These are phyloP conservation scores for Austroboletus eburneus DNA, from an alignment of 768 basidiomycete genomes.

Conservation along the genomic window DNA sequence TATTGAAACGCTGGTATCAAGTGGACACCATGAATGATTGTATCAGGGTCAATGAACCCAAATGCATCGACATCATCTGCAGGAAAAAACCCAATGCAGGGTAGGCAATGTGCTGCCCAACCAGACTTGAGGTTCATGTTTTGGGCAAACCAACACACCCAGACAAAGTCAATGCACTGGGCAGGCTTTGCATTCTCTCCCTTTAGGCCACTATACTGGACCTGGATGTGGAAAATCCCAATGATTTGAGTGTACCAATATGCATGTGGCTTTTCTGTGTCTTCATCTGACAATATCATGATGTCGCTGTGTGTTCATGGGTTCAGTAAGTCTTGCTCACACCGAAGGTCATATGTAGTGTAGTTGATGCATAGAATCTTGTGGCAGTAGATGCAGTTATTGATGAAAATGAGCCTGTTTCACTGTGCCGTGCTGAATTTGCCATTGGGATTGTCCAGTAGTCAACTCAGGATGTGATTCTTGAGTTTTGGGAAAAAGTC, in stretches of 20 bases:
- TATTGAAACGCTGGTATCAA: not conserved
- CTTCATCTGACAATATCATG: not conserved
- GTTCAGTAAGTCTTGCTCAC: not conserved
- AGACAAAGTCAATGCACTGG: not conserved
- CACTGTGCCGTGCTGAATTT: not conserved
- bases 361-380: not conserved
- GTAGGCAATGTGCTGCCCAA: not conserved
- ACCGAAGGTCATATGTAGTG: slow-evolving; percentile 11
- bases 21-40: not conserved
- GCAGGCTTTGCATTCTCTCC: not conserved
- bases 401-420: not conserved
- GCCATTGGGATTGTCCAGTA: not conserved
- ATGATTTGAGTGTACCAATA: not conserved
- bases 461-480: not conserved
- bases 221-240: not conserved
- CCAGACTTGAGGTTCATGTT: not conserved
- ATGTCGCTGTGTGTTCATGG: not conserved
- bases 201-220: not conserved
- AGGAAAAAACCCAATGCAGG: not conserved
- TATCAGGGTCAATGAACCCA: not conserved
- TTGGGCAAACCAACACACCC: slow-evolving; percentile 1
- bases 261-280: not conserved
- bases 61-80: not conserved
- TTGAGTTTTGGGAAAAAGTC: not conserved
- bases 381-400: not conserved